Conservation (phyloP, 768 basidiomycete species). For the Naganishia randhawae region DNA sequence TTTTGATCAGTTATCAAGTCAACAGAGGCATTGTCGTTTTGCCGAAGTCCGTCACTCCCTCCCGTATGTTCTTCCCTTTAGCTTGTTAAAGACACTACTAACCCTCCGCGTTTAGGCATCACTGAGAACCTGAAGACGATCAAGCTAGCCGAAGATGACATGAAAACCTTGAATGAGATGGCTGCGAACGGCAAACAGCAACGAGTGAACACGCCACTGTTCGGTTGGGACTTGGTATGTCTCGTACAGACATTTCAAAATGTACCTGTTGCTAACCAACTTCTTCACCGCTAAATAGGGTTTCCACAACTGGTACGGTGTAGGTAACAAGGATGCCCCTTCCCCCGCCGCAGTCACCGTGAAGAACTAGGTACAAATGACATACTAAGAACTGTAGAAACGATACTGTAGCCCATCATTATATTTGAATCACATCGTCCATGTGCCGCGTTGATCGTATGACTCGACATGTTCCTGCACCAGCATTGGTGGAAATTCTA, state of each 20-base stretch:
- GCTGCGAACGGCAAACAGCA: constrained; percentile 39
- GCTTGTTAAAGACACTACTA: neutral
- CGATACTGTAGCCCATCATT: neutral
- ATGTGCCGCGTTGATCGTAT: too few relatives aligned
- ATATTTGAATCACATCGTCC: too few relatives aligned
- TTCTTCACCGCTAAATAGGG: constrained; percentile 13
- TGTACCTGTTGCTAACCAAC: neutral
- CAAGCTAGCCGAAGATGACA: constrained; percentile 35
- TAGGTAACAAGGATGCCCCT: constrained; percentile 35
- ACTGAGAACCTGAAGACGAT: constrained; percentile 37
- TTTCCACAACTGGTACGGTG: constrained; percentile 43
- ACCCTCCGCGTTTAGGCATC: constrained; percentile 44
- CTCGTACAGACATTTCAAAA: neutral
- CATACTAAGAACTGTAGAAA: neutral
- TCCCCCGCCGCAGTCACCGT: constrained; percentile 1
- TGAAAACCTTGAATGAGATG: constrained; percentile 34
- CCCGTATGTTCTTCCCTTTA: constrained; percentile 53
- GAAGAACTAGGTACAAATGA: neutral
- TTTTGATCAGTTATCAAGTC: constrained; percentile 68
- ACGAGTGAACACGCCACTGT: constrained; percentile 37
- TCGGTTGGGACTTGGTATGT: constrained; percentile 32
- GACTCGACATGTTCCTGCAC: too few relatives aligned
- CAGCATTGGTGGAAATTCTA: too few relatives aligned
- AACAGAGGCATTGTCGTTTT: constrained; percentile 71
- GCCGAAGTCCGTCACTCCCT: constrained; percentile 70